phyloP scores from a whole-genome alignment of 2,329 filamentous ascomycete species.

The Chaetomiaceae sp. region DNA sequence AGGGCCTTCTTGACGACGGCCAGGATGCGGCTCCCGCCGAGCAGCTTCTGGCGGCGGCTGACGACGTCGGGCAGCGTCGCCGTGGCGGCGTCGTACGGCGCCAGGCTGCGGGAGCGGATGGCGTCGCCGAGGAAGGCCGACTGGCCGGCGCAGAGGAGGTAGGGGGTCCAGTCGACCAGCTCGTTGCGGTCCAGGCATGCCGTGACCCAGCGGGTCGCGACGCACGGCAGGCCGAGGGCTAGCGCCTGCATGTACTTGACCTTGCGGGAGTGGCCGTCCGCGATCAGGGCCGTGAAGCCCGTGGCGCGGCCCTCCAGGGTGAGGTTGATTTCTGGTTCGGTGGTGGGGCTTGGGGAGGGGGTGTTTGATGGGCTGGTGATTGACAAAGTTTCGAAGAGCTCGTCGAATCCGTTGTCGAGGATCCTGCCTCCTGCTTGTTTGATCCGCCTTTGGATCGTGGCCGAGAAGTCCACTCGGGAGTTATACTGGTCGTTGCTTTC shows the following conservation, averaged over 20 bases:
- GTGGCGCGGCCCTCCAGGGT: slow-evolving; percentile 47
- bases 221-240: slow-evolving; percentile 79
- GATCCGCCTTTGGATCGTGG: slow-evolving; percentile 56
- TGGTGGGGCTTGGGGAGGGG: slow-evolving; percentile 24
- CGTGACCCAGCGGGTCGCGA: slow-evolving; percentile 76
- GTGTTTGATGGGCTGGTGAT: slow-evolving; percentile 32
- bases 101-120: slow-evolving; percentile 67
- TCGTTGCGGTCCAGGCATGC: slow-evolving; percentile 59
- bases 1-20: slow-evolving; percentile 63
- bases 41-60: slow-evolving; percentile 53
- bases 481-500: slow-evolving; percentile 48
- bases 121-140: slow-evolving; percentile 72
- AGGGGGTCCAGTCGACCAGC: slow-evolving; percentile 71
- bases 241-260: slow-evolving; percentile 94
- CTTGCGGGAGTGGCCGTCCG: slow-evolving; percentile 79
- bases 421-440: slow-evolving; percentile 66
- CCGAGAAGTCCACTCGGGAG: slow-evolving; percentile 37
- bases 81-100: slow-evolving; percentile 52
- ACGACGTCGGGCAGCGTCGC: slow-evolving; percentile 57
- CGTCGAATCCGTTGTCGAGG: slow-evolving; percentile 71
- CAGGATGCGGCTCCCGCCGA: slow-evolving; percentile 63
- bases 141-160: slow-evolving; percentile 79
- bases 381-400: slow-evolving; percentile 59
- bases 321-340: slow-evolving; percentile 45
- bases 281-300: slow-evolving; percentile 80